Evolutionary conservation across 139 green algal species (phyloP), one percentile per base, ranked within the genome.

Genomic region (Micractinium conductrix): DNA sequence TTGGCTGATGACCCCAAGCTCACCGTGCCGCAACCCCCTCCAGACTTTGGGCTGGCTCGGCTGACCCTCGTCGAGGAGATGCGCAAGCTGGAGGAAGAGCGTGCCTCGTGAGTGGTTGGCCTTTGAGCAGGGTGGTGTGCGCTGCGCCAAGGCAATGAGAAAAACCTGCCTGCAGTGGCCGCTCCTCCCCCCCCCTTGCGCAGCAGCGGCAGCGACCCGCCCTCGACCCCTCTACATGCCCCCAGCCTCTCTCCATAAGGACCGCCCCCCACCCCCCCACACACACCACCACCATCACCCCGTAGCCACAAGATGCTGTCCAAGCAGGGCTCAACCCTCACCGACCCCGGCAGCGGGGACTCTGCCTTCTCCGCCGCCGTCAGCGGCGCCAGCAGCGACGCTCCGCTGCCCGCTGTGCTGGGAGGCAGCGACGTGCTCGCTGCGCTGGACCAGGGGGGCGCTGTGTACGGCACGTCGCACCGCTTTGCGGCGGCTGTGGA

Each of bases 1-100:
- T n/a, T n/a, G n/a, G n/a, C n/a, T n/a, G n/a, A n/a, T n/a, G n/a
- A n/a, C n/a, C n/a, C n/a, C n/a, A n/a, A n/a, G n/a, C n/a, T n/a
- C n/a, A n/a, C n/a, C n/a, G n/a, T n/a, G n/a, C n/a, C n/a, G n/a
- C n/a, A n/a, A n/a, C n/a, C n/a, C n/a, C n/a, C n/a, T n/a, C n/a
- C n/a, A n/a, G 74, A 92, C 87, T 92, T 92, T 76, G 89, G 89
- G 14, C 84, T 92, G 35, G 78, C 79, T 6, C 85, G 86, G 26
- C 62, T 88, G 37, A 74, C 91, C 5, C 68, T 60, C 21, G 65
- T 37, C 5, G 58, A 30, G 24, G 45, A 69, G n/a, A 50, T 48
- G 62, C 38, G 43, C 17, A 78, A 71, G 38, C 22, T 45, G 38
- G 35, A 81, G 65, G 65, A 38, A 3, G 19, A 72, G 10, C 12